Evolutionary conservation across 2,329 filamentous ascomycete species (phyloP).

Genomic region (Tolypocladium ophioglossoides): DNA sequence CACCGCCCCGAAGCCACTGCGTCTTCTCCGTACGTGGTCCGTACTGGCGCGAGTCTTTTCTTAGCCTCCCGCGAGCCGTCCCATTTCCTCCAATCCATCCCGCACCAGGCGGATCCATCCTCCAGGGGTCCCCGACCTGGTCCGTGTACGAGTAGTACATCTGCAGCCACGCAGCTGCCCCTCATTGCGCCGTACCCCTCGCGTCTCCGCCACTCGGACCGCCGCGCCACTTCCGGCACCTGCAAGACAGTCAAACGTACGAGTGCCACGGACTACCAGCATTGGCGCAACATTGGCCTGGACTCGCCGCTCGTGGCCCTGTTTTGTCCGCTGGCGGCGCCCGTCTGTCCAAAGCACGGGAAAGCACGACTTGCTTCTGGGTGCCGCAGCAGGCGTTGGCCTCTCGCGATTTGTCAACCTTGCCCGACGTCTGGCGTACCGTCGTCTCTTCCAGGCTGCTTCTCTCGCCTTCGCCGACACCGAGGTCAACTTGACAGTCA

Average conservation of each 20-base stretch:
- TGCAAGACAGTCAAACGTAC: background rate
- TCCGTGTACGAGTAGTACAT: no score
- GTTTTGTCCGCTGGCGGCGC: background rate
- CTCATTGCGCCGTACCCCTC: background rate
- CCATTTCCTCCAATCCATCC: background rate
- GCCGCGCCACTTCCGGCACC: conserved; percentile 8
- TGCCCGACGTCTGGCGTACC: background rate
- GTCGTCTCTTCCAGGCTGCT: background rate
- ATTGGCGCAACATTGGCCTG: background rate
- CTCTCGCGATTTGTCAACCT: background rate
- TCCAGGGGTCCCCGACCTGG: background rate
- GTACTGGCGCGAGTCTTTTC: background rate
- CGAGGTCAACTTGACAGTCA: no score
- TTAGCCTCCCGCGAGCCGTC: background rate
- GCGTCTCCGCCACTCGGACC: conserved; percentile 6
- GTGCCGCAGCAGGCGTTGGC: background rate
- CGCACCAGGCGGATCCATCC: conserved; percentile 1
- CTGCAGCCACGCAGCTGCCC: background rate
- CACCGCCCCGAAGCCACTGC: background rate
- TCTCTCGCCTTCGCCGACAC: conserved; percentile 11
- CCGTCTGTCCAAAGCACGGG: background rate
- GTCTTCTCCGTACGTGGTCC: no score
- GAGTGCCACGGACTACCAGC: background rate
- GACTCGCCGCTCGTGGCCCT: background rate
- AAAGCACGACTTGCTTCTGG: background rate